Evolutionary conservation across 352 stramenopile genomes (phyloP), one percentile per base, ranked within the genome.

Genomic region (Globisporangium apiculatum): DNA sequence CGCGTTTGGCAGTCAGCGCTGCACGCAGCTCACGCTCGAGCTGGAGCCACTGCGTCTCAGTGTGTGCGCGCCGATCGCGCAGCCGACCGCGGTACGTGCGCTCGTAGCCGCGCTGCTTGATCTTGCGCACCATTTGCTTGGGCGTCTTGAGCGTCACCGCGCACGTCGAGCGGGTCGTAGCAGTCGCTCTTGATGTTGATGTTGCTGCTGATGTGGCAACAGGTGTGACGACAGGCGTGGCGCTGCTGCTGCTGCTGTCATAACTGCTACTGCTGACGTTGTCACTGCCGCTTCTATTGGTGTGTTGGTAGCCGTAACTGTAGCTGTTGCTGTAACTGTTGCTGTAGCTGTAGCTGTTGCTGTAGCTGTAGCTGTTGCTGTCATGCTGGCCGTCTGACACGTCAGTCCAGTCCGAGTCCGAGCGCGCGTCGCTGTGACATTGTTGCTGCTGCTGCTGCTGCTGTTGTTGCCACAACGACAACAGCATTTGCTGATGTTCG

Each of bases 81-180:
- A 63, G 9, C 5, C 57, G 49, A 12, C 45, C 57, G 4, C 57
- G 57, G 45, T 63, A 63, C 8, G 36, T 48, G 49, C 57, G 49
- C 15, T 63, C 57, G 50, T 63, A 63, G 50, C 57, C 50, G 8
- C 57, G 57, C 18, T 63, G 57, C 24, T 61, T 58, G 43, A 51
- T 17, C 24, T 58, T 58, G 15, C 53, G 53, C 38, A 41, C 38
- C 17, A 48, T 37, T 4, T 38, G 14, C 15, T 14, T 37, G 24
- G 37, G 31, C 31, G 40, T 52, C 42, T 38, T 57, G 38, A 31
- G 31, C 40, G 8, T 45, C 40, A 45, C 5, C 38, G 38, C 8
- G 5, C 38, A 42, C 38, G 38, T 42, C 8, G 8, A 5, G 8
- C 5, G 5, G 5, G 38, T 15, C 40, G 40, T 45, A 15, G 40